A percentile compares a stretch with the other conserved stretches of the same genome.
These are phyloP conservation scores for Acacia acuminata DNA, from an alignment of 306 rosid species.

Conservation along the genomic window DNA sequence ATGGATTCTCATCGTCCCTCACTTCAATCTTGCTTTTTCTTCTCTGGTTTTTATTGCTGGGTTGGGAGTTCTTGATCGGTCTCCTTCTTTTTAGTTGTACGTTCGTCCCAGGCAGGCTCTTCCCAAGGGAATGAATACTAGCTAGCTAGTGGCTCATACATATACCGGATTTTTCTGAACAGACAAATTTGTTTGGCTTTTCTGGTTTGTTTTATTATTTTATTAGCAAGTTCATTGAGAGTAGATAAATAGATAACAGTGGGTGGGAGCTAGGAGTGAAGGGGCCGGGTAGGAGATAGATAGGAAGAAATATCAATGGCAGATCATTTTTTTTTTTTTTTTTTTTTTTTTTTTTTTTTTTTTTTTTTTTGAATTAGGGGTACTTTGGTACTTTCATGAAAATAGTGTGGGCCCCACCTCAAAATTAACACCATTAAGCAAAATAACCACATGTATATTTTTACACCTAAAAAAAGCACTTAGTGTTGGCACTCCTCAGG, in stretches of 20 bases:
- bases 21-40: conserved; percentile 63
- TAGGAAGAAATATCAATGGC: conserved; percentile 62
- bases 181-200: neutral
- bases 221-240: neutral
- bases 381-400: too few species aligned
- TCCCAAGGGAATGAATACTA: neutral
- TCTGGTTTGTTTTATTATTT: neutral
- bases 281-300: neutral
- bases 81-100: conserved; percentile 80
- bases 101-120: neutral
- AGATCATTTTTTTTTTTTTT: too few species aligned
- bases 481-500: too few species aligned
- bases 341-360: too few species aligned
- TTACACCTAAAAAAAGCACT: too few species aligned
- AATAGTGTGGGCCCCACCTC: too few species aligned
- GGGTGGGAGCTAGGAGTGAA: conserved; percentile 22
- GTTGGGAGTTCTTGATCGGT: conserved; percentile 97
- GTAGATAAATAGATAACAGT: conserved; percentile 1
- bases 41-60: conserved; percentile 93
- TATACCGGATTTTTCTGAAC: neutral
- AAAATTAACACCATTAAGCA: too few species aligned
- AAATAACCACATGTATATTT: too few species aligned
- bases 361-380: too few species aligned
- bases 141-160: neutral
- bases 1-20: conserved; percentile 72